Percentiles rank a stretch among this genome's conserved stretches.
phyloP scores from a whole-genome alignment of 2,329 filamentous ascomycete species.

The Apiospora pterosperma region DNA sequence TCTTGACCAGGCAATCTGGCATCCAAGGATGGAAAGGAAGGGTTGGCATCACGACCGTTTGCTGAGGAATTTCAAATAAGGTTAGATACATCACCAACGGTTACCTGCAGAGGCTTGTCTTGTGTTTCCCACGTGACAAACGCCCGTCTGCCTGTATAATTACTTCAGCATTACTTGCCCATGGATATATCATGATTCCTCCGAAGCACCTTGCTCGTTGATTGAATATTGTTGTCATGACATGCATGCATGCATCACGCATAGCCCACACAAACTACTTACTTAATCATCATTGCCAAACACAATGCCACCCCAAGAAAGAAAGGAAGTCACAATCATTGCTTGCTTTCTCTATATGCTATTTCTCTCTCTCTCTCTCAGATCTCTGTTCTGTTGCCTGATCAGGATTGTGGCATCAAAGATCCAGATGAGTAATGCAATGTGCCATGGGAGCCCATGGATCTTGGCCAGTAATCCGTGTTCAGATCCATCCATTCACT shows the following conservation, averaged over 20 bases:
- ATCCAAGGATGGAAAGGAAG: background rate
- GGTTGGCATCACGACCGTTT: constrained; percentile 27
- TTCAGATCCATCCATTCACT: background rate
- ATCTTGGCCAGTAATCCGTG: background rate
- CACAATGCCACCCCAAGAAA: background rate
- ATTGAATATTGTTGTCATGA: background rate
- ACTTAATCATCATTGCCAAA: background rate
- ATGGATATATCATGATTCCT: background rate
- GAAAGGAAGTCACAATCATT: background rate
- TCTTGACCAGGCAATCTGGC: background rate
- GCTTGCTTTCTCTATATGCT: background rate
- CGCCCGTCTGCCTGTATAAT: constrained; percentile 11
- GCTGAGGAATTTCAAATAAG: constrained; percentile 31
- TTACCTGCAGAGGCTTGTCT: constrained; percentile 31
- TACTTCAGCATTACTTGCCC: background rate
- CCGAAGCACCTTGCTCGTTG: background rate
- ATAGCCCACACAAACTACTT: background rate
- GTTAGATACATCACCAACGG: constrained; percentile 31
- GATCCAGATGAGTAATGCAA: background rate
- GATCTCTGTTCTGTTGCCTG: background rate
- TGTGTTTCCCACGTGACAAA: constrained; percentile 38
- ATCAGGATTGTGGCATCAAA: background rate
- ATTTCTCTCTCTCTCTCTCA: background rate
- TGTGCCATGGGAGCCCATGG: background rate
- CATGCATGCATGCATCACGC: background rate